phyloP scores from a whole-genome alignment of 225 moss, liverwort and hornwort species.

The Marchantia polymorpha region DNA sequence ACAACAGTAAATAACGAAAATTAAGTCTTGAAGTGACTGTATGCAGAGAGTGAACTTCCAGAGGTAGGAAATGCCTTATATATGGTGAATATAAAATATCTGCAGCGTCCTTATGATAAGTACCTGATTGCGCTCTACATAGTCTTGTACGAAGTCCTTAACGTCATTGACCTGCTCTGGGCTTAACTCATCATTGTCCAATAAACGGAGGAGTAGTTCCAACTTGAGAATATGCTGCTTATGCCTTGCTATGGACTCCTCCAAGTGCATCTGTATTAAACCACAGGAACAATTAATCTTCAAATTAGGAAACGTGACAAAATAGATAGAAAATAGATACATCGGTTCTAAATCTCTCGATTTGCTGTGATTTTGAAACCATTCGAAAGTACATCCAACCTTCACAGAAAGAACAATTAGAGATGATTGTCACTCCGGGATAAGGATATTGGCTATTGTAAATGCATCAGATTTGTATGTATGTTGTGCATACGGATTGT shows the following conservation, averaged over 20 bases:
- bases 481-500: background rate
- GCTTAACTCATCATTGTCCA: conserved; percentile 87
- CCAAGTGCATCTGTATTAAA: conserved; percentile 60
- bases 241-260: conserved; percentile 80
- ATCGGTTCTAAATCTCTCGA: background rate
- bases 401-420: background rate
- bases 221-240: conserved; percentile 78
- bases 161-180: conserved; percentile 89
- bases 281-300: background rate
- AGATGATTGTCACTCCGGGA: background rate
- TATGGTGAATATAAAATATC: background rate
- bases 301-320: background rate
- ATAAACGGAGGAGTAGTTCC: conserved; percentile 67
- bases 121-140: conserved; percentile 93
- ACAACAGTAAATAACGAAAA: too few relatives aligned
- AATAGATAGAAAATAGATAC: background rate
- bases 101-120: too few relatives aligned
- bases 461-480: too few relatives aligned
- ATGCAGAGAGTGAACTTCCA: too few relatives aligned
- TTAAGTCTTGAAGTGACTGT: too few relatives aligned
- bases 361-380: background rate
- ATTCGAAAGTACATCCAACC: background rate
- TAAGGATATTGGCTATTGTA: background rate
- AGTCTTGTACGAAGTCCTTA: conserved; percentile 86
- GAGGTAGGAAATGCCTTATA: too few relatives aligned